Base-by-base conservation (phyloP, 1,284 basidiomycete species). In the Ustilago lituana region DNA sequence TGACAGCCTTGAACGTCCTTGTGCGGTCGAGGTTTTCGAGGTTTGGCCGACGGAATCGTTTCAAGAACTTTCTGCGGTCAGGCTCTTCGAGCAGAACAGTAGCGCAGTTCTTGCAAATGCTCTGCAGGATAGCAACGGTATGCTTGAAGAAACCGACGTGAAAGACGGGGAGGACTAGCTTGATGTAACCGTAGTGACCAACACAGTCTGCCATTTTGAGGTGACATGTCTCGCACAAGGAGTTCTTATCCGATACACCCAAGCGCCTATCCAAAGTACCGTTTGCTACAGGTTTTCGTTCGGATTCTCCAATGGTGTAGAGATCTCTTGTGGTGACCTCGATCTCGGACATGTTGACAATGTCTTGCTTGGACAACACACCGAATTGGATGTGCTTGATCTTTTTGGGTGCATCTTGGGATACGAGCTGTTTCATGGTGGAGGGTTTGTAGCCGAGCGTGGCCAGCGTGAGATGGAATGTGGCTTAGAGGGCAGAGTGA, bases 121-220 rank as follows among this genome's bases (percentile, higher is more conserved):
- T 91, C 82, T 98, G 96, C 0, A 98, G 86, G 74, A 98, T 92
- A 41, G 88, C 88, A 59, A 98, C 93, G 12, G 90, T 92, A 67
- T 97, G 93, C 80, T 94, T 93, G 86, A 98, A 97, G 85, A 93
- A 99, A 14, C 96, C 96, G 67, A 98, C 93, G 82, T 98, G 83
- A 74, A 98, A 98, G 12, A 98, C 94, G 0, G 95, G 95, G 12
- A 99, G 89, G 27, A 91, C 89, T 32, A 98, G 88, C 58, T 81
- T 81, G 75, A 83, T 82, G 64, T 82, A 83, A 46, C 94, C 94
- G 83, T 95, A 97, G 83, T 98, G 94, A 1, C 96, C 96, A 6
- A 98, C 94, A 82, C 96, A 99, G 72, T 97, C 93, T 2, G 94
- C 91, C 57, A 93, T 90, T 37, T 89, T 89, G 66, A 94, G 88